These are phyloP conservation scores for Irpex sp. DNA, from an alignment of 1,284 basidiomycete genomes.

Conservation along the genomic window DNA sequence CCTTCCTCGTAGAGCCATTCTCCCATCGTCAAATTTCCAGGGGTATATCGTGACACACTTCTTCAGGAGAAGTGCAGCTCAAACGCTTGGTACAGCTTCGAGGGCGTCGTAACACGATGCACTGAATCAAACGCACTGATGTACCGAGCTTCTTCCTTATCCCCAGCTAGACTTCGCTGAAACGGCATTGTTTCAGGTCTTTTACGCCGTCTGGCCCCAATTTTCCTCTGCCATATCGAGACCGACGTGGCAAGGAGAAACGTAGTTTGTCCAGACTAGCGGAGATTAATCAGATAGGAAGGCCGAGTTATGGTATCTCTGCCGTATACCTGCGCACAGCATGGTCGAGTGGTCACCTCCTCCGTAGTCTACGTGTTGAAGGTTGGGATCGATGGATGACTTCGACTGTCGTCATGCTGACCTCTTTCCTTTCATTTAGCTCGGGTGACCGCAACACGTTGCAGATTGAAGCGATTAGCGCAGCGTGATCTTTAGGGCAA, in stretches of 20 bases:
- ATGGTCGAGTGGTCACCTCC: background rate
- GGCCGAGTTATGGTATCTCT: background rate
- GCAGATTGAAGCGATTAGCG: background rate
- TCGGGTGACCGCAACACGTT: background rate
- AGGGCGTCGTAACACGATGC: constrained; percentile 2
- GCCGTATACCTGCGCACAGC: background rate
- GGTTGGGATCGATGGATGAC: background rate
- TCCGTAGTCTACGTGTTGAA: background rate
- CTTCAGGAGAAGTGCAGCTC: background rate
- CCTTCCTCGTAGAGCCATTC: constrained; percentile 5
- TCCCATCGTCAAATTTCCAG: constrained; percentile 8
- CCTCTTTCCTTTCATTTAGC: background rate
- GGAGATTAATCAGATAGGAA: constrained; percentile 10
- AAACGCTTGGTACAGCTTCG: constrained; percentile 1
- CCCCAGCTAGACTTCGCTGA: constrained; percentile 14
- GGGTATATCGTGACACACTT: constrained; percentile 1
- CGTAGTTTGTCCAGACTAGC: background rate
- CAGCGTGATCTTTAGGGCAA: background rate
- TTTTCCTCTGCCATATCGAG: background rate
- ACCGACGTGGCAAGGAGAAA: background rate
- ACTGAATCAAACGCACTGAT: constrained; percentile 5
- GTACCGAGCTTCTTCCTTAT: constrained; percentile 14
- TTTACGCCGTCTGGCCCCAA: background rate
- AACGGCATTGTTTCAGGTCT: constrained; percentile 6
- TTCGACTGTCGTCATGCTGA: background rate